Conservation (phyloP, 2,329 filamentous ascomycete genomes). For the Pseudopyricularia javanii region DNA sequence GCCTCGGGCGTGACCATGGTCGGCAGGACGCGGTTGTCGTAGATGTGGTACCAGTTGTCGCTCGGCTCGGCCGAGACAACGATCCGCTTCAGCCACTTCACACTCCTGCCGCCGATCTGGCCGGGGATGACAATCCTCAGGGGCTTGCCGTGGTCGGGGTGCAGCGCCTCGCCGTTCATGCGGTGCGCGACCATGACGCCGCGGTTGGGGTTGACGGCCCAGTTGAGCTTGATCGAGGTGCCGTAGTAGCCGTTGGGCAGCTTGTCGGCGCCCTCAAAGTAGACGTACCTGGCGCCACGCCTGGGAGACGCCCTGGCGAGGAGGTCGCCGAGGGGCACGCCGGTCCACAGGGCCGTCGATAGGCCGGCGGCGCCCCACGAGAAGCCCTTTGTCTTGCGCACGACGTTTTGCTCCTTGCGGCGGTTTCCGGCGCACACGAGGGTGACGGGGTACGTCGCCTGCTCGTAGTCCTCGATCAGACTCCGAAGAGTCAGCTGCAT, state of each 20-base stretch:
- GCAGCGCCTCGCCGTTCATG: constrained; percentile 77
- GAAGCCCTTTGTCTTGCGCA: constrained; percentile 85
- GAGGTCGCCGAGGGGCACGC: constrained; percentile 62
- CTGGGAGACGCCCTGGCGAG: constrained; percentile 55
- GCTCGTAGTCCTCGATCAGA: constrained; percentile 62
- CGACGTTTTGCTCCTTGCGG: constrained; percentile 83
- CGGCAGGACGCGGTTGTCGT: constrained; percentile 82
- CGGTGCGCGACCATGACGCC: constrained; percentile 80
- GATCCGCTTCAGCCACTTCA: constrained; percentile 82
- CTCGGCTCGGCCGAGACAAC: constrained; percentile 69
- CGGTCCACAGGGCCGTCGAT: constrained; percentile 81
- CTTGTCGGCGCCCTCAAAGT: constrained; percentile 83
- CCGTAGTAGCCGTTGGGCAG: constrained; percentile 83
- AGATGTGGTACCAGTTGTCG: constrained; percentile 92
- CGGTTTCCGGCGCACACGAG: constrained; percentile 87
- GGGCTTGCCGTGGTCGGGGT: constrained; percentile 78
- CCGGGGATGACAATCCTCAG: constrained; percentile 75
- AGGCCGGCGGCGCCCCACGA: constrained; percentile 85
- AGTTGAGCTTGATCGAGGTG: constrained; percentile 77
- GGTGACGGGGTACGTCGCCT: constrained; percentile 76
- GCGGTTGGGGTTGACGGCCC: constrained; percentile 71
- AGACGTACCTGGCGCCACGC: constrained; percentile 66
- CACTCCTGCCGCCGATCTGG: constrained; percentile 82
- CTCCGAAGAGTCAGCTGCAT: constrained; percentile 60
- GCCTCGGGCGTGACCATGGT: constrained; percentile 77